Percentiles rank a stretch among this genome's conserved stretches.
Conservation (phyloP, 805 yeast genomes). For the Myxozyma vanderwaltii region DNA sequence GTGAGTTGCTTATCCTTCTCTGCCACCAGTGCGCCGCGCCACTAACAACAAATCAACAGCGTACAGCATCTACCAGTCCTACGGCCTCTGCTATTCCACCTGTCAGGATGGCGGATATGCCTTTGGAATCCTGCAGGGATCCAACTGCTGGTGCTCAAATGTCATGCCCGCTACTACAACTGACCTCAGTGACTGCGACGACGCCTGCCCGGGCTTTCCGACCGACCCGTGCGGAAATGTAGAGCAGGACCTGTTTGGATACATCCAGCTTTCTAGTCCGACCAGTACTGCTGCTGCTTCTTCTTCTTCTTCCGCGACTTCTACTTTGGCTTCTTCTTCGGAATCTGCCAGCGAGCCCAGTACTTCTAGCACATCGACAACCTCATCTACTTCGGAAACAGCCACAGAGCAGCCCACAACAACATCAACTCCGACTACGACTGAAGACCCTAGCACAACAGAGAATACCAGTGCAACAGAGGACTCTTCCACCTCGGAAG, state of each 20-base stretch:
- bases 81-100: conserved; percentile 54
- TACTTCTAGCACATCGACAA: conserved; percentile 23
- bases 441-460: not conserved
- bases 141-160: conserved; percentile 65
- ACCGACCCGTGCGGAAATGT: conserved; percentile 50
- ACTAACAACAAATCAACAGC: conserved; percentile 2
- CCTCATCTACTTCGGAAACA: conserved; percentile 32
- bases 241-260: conserved; percentile 54
- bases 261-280: conserved; percentile 48
- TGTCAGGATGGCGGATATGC: conserved; percentile 50
- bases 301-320: conserved; percentile 12
- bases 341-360: conserved; percentile 25
- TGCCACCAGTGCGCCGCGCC: not conserved
- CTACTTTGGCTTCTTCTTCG: conserved; percentile 12
- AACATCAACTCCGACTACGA: conserved; percentile 19
- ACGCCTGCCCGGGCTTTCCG: conserved; percentile 50
- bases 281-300: conserved; percentile 38
- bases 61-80: conserved; percentile 44
- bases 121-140: conserved; percentile 56
- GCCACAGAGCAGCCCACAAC: conserved; percentile 25
- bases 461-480: not conserved
- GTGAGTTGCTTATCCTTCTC: not conserved
- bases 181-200: conserved; percentile 41
- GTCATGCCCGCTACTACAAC: conserved; percentile 50
- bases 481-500: not conserved